Evolutionary conservation across 2,329 filamentous ascomycete species (phyloP), one percentile per base, ranked within the genome.

Genomic region (Pseudocercospora crystallina): DNA sequence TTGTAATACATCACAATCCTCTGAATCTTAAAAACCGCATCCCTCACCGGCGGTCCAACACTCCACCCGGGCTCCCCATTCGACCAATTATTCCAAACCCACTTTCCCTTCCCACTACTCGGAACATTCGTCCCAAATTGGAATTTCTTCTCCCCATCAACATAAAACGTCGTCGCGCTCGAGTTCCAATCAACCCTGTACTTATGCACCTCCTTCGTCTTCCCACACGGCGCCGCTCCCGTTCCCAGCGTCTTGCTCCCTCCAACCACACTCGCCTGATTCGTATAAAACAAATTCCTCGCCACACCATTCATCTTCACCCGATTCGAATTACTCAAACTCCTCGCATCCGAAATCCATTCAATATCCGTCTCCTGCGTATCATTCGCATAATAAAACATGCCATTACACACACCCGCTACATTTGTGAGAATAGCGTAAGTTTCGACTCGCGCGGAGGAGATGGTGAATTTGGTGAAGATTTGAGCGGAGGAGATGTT

Each of bases 31-130:
- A 58, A 56, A 8, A 61, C 43, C 1, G 50, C 51, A 56, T 61
- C 55, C 3, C 20, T 37, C 5, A 40, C 35, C 5, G 55, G 59
- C 11, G 57, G 59, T 9, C 54, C 59, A 20, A 43, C 51, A 47
- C 47, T 50, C 49, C 53, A 61, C 4, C 47, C 34, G 8, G 47
- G 46, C 39, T 56, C 49, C 2, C 59, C 59, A 44, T 61, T 56
- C 57, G 47, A 42, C 53, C 59, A 60, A 29, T 58, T 59, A 40
- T 60, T 61, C 57, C 59, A 60, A 11, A 58, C 38, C 53, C 57
- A 60, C n/a, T 48, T 34, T 17, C 54, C 56, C n/a, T 51, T 47
- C 15, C 36, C 32, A 5, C 56, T 49, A 8, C 43, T 54, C 12
- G 56, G 56, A n/a, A 61, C 58, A 37, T 59, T 56, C 8, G 41